Evolutionary conservation across 2,329 filamentous ascomycete species (phyloP).

Genomic region (Ascochyta clinopodiicola): DNA sequence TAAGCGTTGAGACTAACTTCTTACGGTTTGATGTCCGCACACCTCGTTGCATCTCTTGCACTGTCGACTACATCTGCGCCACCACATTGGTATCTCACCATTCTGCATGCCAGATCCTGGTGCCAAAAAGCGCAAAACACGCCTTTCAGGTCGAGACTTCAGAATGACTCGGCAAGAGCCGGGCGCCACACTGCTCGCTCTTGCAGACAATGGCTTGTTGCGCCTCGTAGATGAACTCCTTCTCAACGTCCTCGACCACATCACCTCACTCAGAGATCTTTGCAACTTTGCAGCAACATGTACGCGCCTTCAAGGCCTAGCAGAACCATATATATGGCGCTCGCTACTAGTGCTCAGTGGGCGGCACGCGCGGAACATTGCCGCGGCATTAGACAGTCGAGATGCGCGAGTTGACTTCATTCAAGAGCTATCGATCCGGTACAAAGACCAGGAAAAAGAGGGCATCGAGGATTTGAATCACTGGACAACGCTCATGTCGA

Average conservation of each 20-base stretch:
- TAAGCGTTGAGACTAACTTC: conserved; percentile 9
- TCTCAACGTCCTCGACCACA: conserved; percentile 43
- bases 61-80: neutral
- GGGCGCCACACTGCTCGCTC: conserved; percentile 21
- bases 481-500: conserved; percentile 34
- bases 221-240: conserved; percentile 45
- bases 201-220: conserved; percentile 27
- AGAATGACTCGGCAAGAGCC: conserved; percentile 28
- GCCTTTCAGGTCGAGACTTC: conserved; percentile 33
- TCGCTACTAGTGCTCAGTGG: conserved; percentile 37
- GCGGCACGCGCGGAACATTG: conserved; percentile 32
- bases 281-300: conserved; percentile 42
- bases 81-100: neutral
- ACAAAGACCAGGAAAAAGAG: conserved; percentile 27
- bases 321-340: conserved; percentile 46
- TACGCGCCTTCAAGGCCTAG: conserved; percentile 36
- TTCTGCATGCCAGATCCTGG: conserved; percentile 33
- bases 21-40: neutral
- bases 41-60: neutral
- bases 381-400: conserved; percentile 30
- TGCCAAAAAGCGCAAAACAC: conserved; percentile 39
- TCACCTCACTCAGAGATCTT: conserved; percentile 30
- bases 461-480: conserved; percentile 42
- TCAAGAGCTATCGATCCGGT: conserved; percentile 41
- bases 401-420: conserved; percentile 33